Evolutionary conservation across 495 filamentous ascomycete genomes (phyloP), one percentile per base, ranked within the genome.

Genomic region (Aspergillus mulundensis): DNA sequence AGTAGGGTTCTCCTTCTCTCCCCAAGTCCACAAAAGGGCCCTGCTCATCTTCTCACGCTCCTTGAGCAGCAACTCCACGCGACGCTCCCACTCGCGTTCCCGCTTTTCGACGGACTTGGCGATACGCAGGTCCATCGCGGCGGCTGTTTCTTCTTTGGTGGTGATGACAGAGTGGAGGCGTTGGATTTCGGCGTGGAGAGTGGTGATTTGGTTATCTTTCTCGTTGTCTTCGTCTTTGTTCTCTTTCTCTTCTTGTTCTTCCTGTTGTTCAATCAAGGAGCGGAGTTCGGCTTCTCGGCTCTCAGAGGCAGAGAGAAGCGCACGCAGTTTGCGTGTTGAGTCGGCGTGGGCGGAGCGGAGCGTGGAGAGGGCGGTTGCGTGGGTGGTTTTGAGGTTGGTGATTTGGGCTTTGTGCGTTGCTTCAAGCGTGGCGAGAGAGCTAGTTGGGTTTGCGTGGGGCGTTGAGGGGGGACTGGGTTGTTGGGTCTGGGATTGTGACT

Each of bases 11-110:
- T 81, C 78, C 52, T 81, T 77, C 61, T 77, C 76, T 0, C 77
- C 77, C 77, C 77, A 79, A 3, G 54, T 62, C 70, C 65, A 70
- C 69, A 81, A 66, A 51, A 81, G 66, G 14, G 72, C 77, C 50
- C 73, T 79, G 14, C 74, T 76, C 74, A 82, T 75, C 41, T 73
- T 77, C 28, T 78, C 80, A 34, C 80, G 70, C 53, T 87, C 83
- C 56, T 76, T 75, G 42, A 87, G 81, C 7, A 82, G 59, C 7
- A 84, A 57, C 44, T 82, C 73, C 11, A 78, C 65, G 11, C 79
- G 73, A 0, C 74, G 68, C 51, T 77, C 70, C 79, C 79, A 81
- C 53, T 81, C 77, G 34, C 69, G 69, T 61, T 81, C 79, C 34
- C 77, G 70, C 53, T 73, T 74, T 38, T 80, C 76, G 14, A 77